Percentiles rank a stretch among this genome's conserved stretches.
phyloP scores from a whole-genome alignment of 192 early-diverging fungal genomes.

The Linnemannia exigua region DNA sequence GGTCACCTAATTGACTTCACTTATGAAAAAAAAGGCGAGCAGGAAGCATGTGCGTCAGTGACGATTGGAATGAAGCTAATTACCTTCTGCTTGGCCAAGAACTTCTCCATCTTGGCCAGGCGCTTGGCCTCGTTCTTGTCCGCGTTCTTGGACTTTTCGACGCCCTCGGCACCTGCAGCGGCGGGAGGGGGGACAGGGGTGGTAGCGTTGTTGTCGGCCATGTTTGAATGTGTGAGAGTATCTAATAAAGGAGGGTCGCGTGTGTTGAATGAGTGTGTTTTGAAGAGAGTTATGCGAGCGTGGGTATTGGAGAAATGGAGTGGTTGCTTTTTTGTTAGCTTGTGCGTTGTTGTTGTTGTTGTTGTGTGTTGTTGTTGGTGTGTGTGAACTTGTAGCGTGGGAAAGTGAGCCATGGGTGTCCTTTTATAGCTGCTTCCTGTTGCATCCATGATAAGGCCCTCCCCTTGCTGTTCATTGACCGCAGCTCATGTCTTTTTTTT shows the following conservation, averaged over 20 bases:
- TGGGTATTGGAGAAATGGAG: neutral
- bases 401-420: neutral
- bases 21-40: neutral
- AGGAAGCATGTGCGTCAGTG: neutral
- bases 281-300: neutral
- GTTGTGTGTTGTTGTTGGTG: neutral
- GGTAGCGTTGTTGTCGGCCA: constrained; percentile 54
- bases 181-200: constrained; percentile 25
- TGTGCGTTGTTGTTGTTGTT: neutral
- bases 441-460: neutral
- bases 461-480: neutral
- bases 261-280: neutral
- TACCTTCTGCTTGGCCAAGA: constrained; percentile 91
- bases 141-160: constrained; percentile 81
- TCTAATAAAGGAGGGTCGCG: constrained; percentile 11
- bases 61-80: constrained; percentile 19
- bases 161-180: constrained; percentile 27
- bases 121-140: constrained; percentile 94
- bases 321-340: neutral
- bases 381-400: neutral
- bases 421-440: neutral
- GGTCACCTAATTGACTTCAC: neutral
- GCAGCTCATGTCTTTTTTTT: neutral
- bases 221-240: constrained; percentile 24
- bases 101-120: constrained; percentile 94